Conservation (phyloP, 176 grass and related monocot species). For the Thalia dealbata region DNA sequence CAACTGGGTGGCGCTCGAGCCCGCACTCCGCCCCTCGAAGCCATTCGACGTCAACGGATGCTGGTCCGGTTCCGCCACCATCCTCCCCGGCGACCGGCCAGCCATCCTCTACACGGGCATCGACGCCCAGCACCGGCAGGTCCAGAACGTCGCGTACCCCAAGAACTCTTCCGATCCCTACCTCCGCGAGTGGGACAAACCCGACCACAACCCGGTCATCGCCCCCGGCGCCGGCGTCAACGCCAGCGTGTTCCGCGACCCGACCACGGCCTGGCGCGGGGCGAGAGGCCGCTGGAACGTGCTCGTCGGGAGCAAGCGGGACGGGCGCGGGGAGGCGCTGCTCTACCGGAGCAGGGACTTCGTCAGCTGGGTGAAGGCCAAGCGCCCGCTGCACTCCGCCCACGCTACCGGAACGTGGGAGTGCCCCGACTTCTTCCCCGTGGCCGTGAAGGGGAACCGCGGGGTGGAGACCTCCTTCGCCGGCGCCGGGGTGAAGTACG, state of each 20-base stretch:
- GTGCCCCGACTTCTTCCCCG: conserved; percentile 77
- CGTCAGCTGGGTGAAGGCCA: conserved; percentile 34
- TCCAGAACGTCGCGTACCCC: conserved; percentile 62
- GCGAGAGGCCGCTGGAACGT: conserved; percentile 37
- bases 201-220: conserved; percentile 56
- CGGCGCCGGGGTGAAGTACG: conserved; percentile 30
- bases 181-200: conserved; percentile 68
- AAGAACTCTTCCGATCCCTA: conserved; percentile 61
- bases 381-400: conserved; percentile 51
- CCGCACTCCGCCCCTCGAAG: conserved; percentile 28
- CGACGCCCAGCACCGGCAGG: conserved; percentile 41
- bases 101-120: conserved; percentile 74
- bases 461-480: conserved; percentile 36
- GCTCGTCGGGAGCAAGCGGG: conserved; percentile 34
- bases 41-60: conserved; percentile 57
- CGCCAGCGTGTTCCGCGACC: conserved; percentile 56
- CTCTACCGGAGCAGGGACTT: conserved; percentile 74
- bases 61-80: conserved; percentile 82
- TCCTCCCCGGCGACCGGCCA: conserved; percentile 23
- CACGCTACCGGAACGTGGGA: conserved; percentile 64
- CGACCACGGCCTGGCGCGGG: conserved; percentile 77
- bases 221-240: conserved; percentile 34
- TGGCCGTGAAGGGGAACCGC: conserved; percentile 6
- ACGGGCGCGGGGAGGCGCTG: conserved; percentile 22
- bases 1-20: conserved; percentile 54